Base-by-base conservation (phyloP, 148 eudicot genomes). In the Camellia lanceoleosa region DNA sequence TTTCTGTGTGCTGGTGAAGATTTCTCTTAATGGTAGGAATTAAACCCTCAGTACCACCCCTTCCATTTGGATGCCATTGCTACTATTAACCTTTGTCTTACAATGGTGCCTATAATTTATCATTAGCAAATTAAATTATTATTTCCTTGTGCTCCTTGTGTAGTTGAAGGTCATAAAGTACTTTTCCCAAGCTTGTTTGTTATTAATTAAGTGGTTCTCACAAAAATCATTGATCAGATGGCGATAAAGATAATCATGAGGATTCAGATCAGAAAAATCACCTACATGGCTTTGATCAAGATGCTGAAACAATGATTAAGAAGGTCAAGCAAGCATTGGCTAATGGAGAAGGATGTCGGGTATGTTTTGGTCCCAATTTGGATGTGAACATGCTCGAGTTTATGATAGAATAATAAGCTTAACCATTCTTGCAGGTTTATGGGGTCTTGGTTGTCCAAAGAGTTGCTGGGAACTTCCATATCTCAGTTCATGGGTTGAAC, bases 381-480 rank as follows among this genome's bases (percentile, higher is more conserved):
- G 67, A n/a, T 66, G 15, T 43, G 52, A 44, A 68, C 73, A 65
- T 67, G 7, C 80, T 77, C 23, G 23, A 44, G 30, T 59, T 62
- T 38, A 8, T 75, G 73, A 30, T 76, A 42, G 54, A 60, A 55
- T 2, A 71, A 52, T 82, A 66, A 62, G 23, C 14, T 75, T 46
- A 69, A 82, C 54, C 63, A 60, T 83, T 83, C 20, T 82, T 83
- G 82, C 94, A 97, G 99, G 89, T 97, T 62, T 94, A 91, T 87
- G 99, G 99, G 79, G 87, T 85, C 81, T 77, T 97, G 83, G 98
- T 94, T 87, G 99, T 97, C 42, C 99, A 97, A 86, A 94, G 98
- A 87, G 99, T 97, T 88, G n/a, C 99, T 63, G 99, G 99, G 79
- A 97, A 97, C 87, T 97, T 97, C 80, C 99, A 97, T 83, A 82